phyloP scores from a whole-genome alignment of 2,329 filamentous ascomycete genomes.

The Colletotrichum magnum region DNA sequence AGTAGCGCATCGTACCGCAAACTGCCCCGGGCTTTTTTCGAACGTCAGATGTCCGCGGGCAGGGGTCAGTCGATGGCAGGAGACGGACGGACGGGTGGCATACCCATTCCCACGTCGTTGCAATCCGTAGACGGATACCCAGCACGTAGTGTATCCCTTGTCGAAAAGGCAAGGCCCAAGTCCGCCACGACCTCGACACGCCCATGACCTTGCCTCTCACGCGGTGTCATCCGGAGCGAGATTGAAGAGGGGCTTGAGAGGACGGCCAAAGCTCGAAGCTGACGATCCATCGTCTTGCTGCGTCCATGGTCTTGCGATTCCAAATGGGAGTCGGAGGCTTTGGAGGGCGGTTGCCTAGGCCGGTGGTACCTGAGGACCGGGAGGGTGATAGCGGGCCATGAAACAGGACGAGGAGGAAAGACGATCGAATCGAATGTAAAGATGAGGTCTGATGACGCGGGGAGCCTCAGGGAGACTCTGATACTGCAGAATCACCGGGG shows the following conservation, averaged over 20 bases:
- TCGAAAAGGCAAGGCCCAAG: conserved; percentile 10
- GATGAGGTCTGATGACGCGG: conserved; percentile 12
- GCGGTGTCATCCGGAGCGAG: conserved; percentile 20
- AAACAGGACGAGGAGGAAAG: conserved; percentile 22
- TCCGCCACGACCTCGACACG: conserved; percentile 7
- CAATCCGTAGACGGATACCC: background rate
- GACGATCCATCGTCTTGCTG: background rate
- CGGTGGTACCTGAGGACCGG: background rate
- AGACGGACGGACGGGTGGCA: background rate
- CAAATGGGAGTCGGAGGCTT: conserved; percentile 16
- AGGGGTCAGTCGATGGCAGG: conserved; percentile 19
- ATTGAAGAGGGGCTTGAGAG: conserved; percentile 17
- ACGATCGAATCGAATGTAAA: conserved; percentile 25
- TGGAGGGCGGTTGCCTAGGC: conserved; percentile 10
- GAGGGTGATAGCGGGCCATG: conserved; percentile 12
- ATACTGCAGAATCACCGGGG: conserved; percentile 14
- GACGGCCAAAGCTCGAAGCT: conserved; percentile 7
- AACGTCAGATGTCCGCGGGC: conserved; percentile 29
- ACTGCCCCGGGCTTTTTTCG: conserved; percentile 20
- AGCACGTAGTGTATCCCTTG: conserved; percentile 9
- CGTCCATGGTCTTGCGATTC: conserved; percentile 11
- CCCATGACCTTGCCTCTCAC: background rate
- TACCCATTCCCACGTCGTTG: conserved; percentile 1
- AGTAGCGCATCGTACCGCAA: background rate
- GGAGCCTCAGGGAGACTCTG: background rate